A percentile compares a stretch with the other conserved stretches of the same genome.
Evolutionary conservation across 306 rosid species (phyloP).

Genomic region (Acacia confusa): DNA sequence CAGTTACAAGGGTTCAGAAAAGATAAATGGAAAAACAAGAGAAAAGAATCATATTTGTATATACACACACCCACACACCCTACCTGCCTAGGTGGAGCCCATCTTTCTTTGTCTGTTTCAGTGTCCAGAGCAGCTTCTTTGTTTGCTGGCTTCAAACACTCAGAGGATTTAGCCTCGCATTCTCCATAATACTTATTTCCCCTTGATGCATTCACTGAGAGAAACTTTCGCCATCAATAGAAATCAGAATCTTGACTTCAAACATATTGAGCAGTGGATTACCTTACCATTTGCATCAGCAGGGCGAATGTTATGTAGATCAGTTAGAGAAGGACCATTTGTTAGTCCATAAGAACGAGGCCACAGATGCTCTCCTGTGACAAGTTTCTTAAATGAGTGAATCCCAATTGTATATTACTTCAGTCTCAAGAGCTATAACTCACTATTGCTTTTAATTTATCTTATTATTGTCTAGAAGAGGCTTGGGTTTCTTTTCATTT

Average conservation of each 20-base stretch:
- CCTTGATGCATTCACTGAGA: slow-evolving; percentile 72
- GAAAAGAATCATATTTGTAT: neutral
- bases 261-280: slow-evolving; percentile 1
- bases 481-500: neutral
- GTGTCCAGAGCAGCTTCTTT: slow-evolving; percentile 76
- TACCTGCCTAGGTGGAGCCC: slow-evolving; percentile 74
- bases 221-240: slow-evolving; percentile 29
- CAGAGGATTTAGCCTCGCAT: slow-evolving; percentile 43
- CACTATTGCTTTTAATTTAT: neutral
- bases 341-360: slow-evolving; percentile 77
- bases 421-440: neutral
- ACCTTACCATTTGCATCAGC: slow-evolving; percentile 70
- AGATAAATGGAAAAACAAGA: neutral
- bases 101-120: slow-evolving; percentile 66
- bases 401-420: neutral
- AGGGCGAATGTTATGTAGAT: slow-evolving; percentile 72
- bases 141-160: slow-evolving; percentile 73
- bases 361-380: slow-evolving; percentile 78
- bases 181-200: slow-evolving; percentile 77
- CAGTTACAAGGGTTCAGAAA: slow-evolving; percentile 3
- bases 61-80: neutral
- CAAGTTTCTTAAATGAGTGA: slow-evolving; percentile 7
- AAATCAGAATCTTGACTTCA: slow-evolving; percentile 19
- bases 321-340: slow-evolving; percentile 60
- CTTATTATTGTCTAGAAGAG: neutral